Evolutionary conservation across 148 eudicot genomes (phyloP), one percentile per base, ranked within the genome.

Genomic region (Diospyros kaki): DNA sequence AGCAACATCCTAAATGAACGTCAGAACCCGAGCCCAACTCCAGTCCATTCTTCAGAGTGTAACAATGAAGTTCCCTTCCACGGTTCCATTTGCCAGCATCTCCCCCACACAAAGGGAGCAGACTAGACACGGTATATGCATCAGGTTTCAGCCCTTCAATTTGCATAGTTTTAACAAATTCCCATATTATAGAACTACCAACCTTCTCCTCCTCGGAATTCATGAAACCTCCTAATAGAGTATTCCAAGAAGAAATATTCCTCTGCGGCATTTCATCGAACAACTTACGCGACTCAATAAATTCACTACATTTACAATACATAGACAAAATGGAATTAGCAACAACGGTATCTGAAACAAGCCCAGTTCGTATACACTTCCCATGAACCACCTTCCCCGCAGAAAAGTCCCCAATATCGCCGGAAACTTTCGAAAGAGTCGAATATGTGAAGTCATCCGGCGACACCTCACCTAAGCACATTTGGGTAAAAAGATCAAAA

Each of bases 231-330:
- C 77, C 66, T 6, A 85, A 64, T 55, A 81, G 9, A 17, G 75
- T 76, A 69, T 86, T 86, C 86, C 86, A 86, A 2, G 86, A 81
- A 51, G 83, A 82, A 13, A 75, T 78, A 66, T 43, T 83, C 48
- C 79, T 86, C 2, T 69, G 76, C 51, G 83, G 81, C 89, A 86
- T 86, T 76, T 83, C 85, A 48, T 76, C 86, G 14, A 86, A 86
- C 81, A 86, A 63, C 48, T 81, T 79, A n/a, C 61, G 50, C 1
- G 78, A 58, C 63, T 65, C 82, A 12, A 6, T 6, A 64, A 81
- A 67, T 4, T 44, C 41, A 48, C 52, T 79, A 68, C 81, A 83
- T 71, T 75, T 83, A n/a, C 76, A 18, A 46, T 83, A 86, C 86
- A 83, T 76, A n/a, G 58, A 69, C 75, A 81, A 59, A 65, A 86